Percentiles rank a stretch among this genome's conserved stretches.
Conservation (phyloP, 2,329 filamentous ascomycete genomes). For the Pestalotiopsis sp. region DNA sequence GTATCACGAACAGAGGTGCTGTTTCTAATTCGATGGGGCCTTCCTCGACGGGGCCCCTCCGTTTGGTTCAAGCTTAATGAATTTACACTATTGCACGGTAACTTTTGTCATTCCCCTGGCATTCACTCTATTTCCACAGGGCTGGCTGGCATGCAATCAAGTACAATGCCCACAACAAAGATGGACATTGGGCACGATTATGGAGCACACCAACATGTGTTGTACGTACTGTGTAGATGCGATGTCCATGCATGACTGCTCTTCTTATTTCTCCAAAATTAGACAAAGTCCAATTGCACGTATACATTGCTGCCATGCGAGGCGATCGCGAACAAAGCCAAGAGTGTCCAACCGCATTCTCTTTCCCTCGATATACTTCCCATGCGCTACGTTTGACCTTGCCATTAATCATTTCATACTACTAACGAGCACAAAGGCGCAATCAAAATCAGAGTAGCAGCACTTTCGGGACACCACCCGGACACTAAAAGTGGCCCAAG, state of each 20-base stretch:
- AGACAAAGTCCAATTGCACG: not conserved
- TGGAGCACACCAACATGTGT: too few species aligned
- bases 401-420: not conserved
- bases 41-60: not conserved
- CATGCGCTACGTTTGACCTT: not conserved
- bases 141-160: not conserved
- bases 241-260: not conserved
- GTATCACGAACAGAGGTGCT: not conserved
- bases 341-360: not conserved
- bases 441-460: not conserved
- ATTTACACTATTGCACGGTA: not conserved
- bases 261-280: not conserved
- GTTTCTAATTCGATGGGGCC: not conserved
- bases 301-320: not conserved
- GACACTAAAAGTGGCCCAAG: not conserved
- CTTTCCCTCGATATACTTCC: not conserved
- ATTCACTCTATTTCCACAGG: not conserved
- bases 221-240: not conserved
- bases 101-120: not conserved
- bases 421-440: not conserved
- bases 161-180: not conserved
- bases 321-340: not conserved
- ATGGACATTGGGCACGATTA: too few species aligned
- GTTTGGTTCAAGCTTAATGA: not conserved
- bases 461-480: not conserved